Evolutionary conservation across 257 asterid genomes (phyloP).

Genomic region (Thymus quinquecostatus): DNA sequence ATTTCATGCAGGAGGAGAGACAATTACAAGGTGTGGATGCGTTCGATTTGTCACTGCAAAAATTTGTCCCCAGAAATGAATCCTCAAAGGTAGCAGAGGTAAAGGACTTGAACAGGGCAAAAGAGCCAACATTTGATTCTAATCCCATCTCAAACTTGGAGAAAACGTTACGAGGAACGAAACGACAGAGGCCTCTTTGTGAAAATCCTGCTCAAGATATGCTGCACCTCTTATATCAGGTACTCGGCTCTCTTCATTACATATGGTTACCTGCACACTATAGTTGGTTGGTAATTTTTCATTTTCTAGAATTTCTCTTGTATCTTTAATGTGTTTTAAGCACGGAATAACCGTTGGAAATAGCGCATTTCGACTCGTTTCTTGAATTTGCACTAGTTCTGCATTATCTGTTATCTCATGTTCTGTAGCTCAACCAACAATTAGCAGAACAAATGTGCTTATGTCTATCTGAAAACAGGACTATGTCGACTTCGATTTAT

Average conservation of each 20-base stretch:
- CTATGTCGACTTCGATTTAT: conserved; percentile 86
- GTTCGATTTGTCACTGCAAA: neutral
- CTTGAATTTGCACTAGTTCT: neutral
- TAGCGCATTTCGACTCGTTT: neutral
- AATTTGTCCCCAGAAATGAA: neutral
- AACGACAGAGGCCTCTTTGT: conserved; percentile 77
- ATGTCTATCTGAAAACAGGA: conserved; percentile 53
- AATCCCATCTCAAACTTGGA: conserved; percentile 51
- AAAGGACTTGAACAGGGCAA: too few species aligned
- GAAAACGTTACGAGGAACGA: conserved; percentile 75
- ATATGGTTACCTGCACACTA: neutral
- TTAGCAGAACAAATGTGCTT: neutral
- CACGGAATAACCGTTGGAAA: too few species aligned
- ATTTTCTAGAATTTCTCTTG: too few species aligned
- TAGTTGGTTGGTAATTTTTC: neutral
- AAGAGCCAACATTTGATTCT: neutral
- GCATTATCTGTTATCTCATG: too few species aligned
- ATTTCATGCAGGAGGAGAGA: neutral
- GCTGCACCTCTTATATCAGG: conserved; percentile 96
- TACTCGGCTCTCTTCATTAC: conserved; percentile 23
- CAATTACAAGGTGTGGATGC: neutral
- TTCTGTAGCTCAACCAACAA: neutral
- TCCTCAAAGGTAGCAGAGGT: neutral
- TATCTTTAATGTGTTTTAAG: too few species aligned
- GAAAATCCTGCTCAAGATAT: conserved; percentile 90